phyloP scores from a whole-genome alignment of 2,329 filamentous ascomycete species.

The Talaromyces piceae region DNA sequence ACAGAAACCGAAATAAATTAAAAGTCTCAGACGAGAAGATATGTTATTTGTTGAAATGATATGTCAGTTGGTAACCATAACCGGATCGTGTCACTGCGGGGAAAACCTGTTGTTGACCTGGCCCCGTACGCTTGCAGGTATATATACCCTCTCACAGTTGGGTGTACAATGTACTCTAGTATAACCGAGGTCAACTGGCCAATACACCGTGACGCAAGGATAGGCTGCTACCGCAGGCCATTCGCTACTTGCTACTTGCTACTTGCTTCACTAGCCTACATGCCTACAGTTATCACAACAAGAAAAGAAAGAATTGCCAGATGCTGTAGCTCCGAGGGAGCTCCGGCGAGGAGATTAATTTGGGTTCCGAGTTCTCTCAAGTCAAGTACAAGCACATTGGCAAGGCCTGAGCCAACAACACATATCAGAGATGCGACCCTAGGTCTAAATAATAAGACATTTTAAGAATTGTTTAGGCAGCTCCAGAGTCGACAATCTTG shows the following conservation, averaged over 20 bases:
- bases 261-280: not conserved
- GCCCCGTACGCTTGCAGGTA: not conserved
- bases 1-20: too few relatives aligned
- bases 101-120: not conserved
- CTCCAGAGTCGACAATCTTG: conserved; percentile 44
- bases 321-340: not conserved
- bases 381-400: conserved; percentile 7
- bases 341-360: not conserved
- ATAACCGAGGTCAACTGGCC: not conserved
- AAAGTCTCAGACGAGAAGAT: too few relatives aligned
- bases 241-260: too few relatives aligned
- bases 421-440: not conserved
- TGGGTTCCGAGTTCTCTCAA: conserved; percentile 8
- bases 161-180: too few relatives aligned
- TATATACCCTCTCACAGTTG: not conserved
- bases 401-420: not conserved
- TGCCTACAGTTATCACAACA: not conserved
- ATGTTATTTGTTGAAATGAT: too few relatives aligned
- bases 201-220: too few relatives aligned
- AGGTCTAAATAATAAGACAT: not conserved
- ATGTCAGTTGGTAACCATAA: not conserved
- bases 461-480: conserved; percentile 17
- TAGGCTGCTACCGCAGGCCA: too few relatives aligned
- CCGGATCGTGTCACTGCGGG: not conserved
- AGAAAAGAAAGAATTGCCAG: not conserved